phyloP scores from a whole-genome alignment of 2,329 filamentous ascomycete genomes.

The Aspergillus hortae region DNA sequence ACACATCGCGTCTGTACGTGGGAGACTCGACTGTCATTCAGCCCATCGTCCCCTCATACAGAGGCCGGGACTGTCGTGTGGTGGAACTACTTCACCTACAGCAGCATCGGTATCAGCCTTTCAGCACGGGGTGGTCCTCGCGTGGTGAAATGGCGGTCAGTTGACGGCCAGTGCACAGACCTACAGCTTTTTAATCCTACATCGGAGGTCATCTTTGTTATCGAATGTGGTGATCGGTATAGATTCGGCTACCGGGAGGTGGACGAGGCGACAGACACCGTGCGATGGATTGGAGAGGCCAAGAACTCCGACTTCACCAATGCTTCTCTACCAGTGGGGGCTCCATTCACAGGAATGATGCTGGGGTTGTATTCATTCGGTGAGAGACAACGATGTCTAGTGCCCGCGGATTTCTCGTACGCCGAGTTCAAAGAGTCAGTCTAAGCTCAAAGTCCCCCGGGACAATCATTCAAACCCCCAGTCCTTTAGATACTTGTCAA shows the following conservation, averaged over 20 bases:
- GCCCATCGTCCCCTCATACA: slow-evolving; percentile 38
- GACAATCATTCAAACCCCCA: not conserved
- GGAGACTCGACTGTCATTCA: slow-evolving; percentile 45
- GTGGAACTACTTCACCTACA: slow-evolving; percentile 51
- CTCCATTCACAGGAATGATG: slow-evolving; percentile 46
- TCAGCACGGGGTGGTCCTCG: slow-evolving; percentile 12
- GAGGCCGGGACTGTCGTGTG: slow-evolving; percentile 55
- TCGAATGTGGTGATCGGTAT: slow-evolving; percentile 31
- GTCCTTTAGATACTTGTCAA: not conserved
- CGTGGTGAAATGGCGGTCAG: slow-evolving; percentile 24
- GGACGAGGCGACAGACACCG: not conserved
- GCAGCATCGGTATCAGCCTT: slow-evolving; percentile 39
- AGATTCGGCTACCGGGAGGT: slow-evolving; percentile 24
- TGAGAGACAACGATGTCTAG: slow-evolving; percentile 37
- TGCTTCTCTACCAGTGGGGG: slow-evolving; percentile 34
- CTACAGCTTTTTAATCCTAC: slow-evolving; percentile 1
- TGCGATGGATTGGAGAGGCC: slow-evolving; percentile 27
- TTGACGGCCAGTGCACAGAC: slow-evolving; percentile 17
- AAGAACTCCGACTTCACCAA: slow-evolving; percentile 32
- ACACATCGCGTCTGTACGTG: slow-evolving; percentile 43
- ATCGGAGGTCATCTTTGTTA: slow-evolving; percentile 22
- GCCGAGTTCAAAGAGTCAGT: slow-evolving; percentile 15
- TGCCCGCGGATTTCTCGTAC: slow-evolving; percentile 42
- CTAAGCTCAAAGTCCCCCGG: not conserved
- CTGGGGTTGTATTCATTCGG: slow-evolving; percentile 46